A percentile compares a stretch with the other conserved stretches of the same genome.
These are phyloP conservation scores for Geotrichum citri-aurantii DNA, from an alignment of 1,139 yeast genomes.

Conservation along the genomic window DNA sequence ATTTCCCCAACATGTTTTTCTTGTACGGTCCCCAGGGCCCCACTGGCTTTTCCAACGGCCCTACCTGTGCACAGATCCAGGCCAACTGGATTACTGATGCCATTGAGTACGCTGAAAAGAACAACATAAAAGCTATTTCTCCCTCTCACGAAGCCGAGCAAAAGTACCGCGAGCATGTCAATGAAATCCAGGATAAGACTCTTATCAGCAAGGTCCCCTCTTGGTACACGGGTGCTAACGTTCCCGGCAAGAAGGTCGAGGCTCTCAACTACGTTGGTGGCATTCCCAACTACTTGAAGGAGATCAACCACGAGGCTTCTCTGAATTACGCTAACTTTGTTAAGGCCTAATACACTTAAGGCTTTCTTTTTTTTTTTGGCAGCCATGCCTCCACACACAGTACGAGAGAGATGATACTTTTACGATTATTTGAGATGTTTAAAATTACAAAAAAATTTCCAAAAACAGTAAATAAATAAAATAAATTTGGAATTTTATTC, in stretches of 20 bases:
- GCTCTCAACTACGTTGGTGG: slow-evolving; percentile 19
- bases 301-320: slow-evolving; percentile 11
- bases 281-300: slow-evolving; percentile 14
- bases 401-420: no score
- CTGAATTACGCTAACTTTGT: slow-evolving; percentile 9
- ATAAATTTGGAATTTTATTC: no score
- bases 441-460: no score
- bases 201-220: slow-evolving; percentile 11
- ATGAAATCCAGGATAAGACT: slow-evolving; percentile 13
- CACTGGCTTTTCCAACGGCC: slow-evolving; percentile 33
- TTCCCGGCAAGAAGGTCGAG: slow-evolving; percentile 19
- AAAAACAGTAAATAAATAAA: no score
- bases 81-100: slow-evolving; percentile 18
- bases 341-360: not conserved
- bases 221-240: slow-evolving; percentile 21
- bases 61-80: slow-evolving; percentile 20
- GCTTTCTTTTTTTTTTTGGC: no score
- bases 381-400: no score
- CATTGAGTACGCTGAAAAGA: slow-evolving; percentile 11
- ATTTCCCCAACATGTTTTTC: slow-evolving; percentile 32
- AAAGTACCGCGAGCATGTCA: slow-evolving; percentile 12
- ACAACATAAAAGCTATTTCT: slow-evolving; percentile 10
- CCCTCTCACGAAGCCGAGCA: slow-evolving; percentile 16
- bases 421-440: no score
- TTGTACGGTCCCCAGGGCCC: slow-evolving; percentile 36